Evolutionary conservation across 1,284 basidiomycete species (phyloP), one percentile per base, ranked within the genome.

Genomic region (Tetrapyrgos nigripes): DNA sequence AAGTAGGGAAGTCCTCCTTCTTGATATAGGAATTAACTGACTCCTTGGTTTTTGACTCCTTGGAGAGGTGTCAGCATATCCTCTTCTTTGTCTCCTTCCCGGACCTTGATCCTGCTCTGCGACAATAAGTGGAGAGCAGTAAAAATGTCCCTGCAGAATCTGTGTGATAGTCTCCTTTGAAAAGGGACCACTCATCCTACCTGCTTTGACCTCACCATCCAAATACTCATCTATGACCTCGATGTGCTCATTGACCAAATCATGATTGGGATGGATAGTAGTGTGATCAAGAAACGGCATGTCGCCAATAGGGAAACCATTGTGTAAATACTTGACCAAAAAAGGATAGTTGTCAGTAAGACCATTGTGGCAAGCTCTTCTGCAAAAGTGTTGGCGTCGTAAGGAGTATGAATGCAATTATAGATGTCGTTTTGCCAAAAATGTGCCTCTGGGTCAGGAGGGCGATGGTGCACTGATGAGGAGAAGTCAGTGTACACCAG

Each of bases 241-340:
- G 0, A 9, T 11, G 54, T 70, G 50, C 0, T 57, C 11, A 0
- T 9, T 1, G 35, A 53, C 53, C 0, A 70, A 68, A 2, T 65
- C 49, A 40, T 72, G 68, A 50, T 76, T 75, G 59, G 53, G 50
- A 13, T 61, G 61, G 23, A 66, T 65, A n/a, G 61, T 58, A 0
- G 64, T 63, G 4, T 48, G 2, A 0, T 37, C 4, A 3, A 77
- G 62, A 4, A 8, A 1, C 1, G 72, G 71, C 55, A 75, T 64
- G 9, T 65, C 26, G 1, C 76, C 76, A 6, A 79, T 62, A 1
- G 72, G 73, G 52, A 78, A 79, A 6, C 56, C 56, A 1, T 24
- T n/a, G 3, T 45, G 37, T 10, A 58, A 51, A 10, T 49, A 40
- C 8, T 49, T 1, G 10, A 53, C n/a, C 2, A 58, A 46, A 23